Conservation (phyloP, 2,329 filamentous ascomycete genomes). For the Furcasterigmium sp. region DNA sequence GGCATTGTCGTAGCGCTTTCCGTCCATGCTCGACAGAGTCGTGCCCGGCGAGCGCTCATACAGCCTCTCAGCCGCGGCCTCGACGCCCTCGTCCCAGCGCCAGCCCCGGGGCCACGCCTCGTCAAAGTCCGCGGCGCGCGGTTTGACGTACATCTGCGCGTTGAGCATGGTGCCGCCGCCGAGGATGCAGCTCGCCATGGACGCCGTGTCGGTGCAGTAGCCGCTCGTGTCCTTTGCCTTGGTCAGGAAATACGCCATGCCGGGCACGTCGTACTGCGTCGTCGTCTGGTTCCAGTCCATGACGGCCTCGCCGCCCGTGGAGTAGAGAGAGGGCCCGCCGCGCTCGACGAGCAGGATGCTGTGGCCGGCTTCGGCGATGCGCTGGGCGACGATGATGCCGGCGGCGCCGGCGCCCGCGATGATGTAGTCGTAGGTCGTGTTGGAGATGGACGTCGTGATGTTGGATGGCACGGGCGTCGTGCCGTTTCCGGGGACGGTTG, state of each 20-base stretch:
- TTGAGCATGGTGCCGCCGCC: constrained; percentile 22
- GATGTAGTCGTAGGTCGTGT: constrained; percentile 13
- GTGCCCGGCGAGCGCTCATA: constrained; percentile 13
- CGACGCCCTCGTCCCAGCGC: constrained; percentile 13
- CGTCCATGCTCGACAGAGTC: constrained; percentile 9
- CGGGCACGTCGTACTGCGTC: constrained; percentile 16
- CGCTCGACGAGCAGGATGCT: constrained; percentile 17
- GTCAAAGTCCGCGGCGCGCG: constrained; percentile 10
- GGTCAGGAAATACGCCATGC: constrained; percentile 8
- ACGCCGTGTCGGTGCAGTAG: constrained; percentile 20
- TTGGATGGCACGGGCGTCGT: background rate
- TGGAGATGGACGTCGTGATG: constrained; percentile 7
- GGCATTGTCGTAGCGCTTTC: constrained; percentile 12
- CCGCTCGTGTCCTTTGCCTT: constrained; percentile 4
- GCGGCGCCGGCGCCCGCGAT: constrained; percentile 12
- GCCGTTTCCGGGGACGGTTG: constrained; percentile 5
- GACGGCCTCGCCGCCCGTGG: constrained; percentile 12
- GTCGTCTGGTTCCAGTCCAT: constrained; percentile 19
- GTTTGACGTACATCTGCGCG: constrained; percentile 18
- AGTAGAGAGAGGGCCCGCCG: constrained; percentile 15
- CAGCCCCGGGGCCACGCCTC: constrained; percentile 13
- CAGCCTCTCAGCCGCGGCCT: constrained; percentile 11
- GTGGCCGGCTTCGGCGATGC: constrained; percentile 10
- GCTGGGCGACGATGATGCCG: constrained; percentile 9
- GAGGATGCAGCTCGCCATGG: constrained; percentile 22